Evolutionary conservation across 2,329 filamentous ascomycete species (phyloP).

Genomic region (Aplosporella prunicola): DNA sequence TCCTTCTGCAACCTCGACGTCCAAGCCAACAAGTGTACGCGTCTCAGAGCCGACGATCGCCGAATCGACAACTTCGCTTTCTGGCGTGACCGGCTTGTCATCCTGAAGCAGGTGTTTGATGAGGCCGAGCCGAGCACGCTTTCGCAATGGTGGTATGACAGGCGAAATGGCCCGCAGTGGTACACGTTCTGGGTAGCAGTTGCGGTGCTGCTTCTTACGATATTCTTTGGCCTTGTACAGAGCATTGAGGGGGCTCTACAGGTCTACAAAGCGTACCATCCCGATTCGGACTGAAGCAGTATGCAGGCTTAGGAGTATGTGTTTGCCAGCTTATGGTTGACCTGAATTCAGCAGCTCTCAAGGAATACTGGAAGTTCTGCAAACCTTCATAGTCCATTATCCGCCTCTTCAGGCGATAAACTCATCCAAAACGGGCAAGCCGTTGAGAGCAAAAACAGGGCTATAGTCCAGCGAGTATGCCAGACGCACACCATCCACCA

Average conservation of each 20-base stretch:
- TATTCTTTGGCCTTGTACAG: conserved; percentile 35
- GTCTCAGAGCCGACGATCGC: conserved; percentile 24
- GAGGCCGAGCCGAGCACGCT: conserved; percentile 28
- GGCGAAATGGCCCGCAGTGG: conserved; percentile 35
- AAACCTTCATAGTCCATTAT: too few species aligned
- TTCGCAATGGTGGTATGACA: conserved; percentile 36
- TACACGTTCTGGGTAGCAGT: conserved; percentile 41
- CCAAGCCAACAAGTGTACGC: conserved; percentile 19
- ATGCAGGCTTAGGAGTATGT: too few species aligned
- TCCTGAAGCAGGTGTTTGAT: conserved; percentile 36
- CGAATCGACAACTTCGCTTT: conserved; percentile 25
- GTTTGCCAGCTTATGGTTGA: too few species aligned
- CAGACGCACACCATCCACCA: too few species aligned
- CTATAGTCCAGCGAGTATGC: too few species aligned
- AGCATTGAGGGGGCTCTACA: conserved; percentile 35
- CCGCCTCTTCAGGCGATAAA: too few species aligned
- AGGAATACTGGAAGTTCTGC: too few species aligned
- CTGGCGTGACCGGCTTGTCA: conserved; percentile 37
- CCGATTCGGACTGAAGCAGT: too few species aligned
- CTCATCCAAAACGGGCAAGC: too few species aligned
- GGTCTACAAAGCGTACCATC: conserved; percentile 18
- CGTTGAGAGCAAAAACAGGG: too few species aligned
- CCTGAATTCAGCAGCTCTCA: too few species aligned
- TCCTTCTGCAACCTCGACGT: conserved; percentile 18
- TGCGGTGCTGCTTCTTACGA: conserved; percentile 24